Conservation (phyloP, 2,329 filamentous ascomycete species). For the Penicillium sp. region DNA sequence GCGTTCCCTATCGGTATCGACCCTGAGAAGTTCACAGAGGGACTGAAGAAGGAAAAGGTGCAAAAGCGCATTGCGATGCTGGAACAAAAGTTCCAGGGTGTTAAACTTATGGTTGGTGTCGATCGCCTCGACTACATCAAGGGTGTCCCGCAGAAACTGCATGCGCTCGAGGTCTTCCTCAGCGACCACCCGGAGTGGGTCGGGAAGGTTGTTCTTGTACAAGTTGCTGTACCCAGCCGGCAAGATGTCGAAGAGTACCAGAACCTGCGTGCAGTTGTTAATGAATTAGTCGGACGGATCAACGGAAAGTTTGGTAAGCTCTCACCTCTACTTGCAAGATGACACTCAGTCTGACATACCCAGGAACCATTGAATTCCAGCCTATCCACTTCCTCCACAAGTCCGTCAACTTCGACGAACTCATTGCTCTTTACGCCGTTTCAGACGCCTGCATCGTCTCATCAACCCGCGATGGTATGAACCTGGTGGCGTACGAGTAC, state of each 20-base stretch:
- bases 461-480: conserved; percentile 98
- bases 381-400: conserved; percentile 99
- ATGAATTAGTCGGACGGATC: conserved; percentile 94
- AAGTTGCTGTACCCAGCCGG: conserved; percentile 90
- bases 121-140: conserved; percentile 99
- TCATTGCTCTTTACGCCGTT: conserved; percentile 88
- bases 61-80: conserved; percentile 83
- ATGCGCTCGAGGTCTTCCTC: conserved; percentile 93
- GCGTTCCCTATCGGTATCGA: conserved; percentile 98
- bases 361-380: conserved; percentile 93
- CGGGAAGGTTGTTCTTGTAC: conserved; percentile 92
- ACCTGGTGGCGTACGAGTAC: conserved; percentile 97
- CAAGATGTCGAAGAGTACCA: conserved; percentile 98
- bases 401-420: conserved; percentile 90
- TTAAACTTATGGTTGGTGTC: conserved; percentile 95
- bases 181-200: conserved; percentile 98
- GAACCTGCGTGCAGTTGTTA: conserved; percentile 90
- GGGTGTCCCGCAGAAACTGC: conserved; percentile 94
- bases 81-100: conserved; percentile 87
- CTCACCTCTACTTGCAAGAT: background rate
- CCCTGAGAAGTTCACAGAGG: conserved; percentile 92
- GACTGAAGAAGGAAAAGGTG: conserved; percentile 79
- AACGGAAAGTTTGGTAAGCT: conserved; percentile 82
- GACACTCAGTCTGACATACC: conserved; percentile 15
- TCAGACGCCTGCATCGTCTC: conserved; percentile 91